Evolutionary conservation across 2,329 filamentous ascomycete species (phyloP).

Genomic region (Nothopassalora personata): DNA sequence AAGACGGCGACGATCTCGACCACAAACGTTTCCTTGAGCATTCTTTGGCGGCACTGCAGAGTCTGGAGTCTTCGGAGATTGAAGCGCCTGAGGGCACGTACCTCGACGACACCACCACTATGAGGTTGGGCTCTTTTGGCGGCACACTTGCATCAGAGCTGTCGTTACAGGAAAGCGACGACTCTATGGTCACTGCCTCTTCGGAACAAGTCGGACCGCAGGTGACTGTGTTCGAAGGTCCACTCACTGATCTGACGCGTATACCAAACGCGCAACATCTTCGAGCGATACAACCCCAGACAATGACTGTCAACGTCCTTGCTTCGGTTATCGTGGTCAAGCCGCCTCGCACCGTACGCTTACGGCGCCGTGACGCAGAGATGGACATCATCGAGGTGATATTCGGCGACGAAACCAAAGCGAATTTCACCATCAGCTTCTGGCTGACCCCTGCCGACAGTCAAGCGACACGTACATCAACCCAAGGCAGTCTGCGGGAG

Average conservation of each 20-base stretch:
- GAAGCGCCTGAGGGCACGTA: slow-evolving; percentile 21
- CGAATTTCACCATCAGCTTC: slow-evolving; percentile 76
- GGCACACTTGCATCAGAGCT: slow-evolving; percentile 19
- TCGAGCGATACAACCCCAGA: slow-evolving; percentile 65
- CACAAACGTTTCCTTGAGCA: slow-evolving; percentile 68
- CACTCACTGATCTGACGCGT: slow-evolving; percentile 60
- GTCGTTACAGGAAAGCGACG: slow-evolving; percentile 23
- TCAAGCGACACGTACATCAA: slow-evolving; percentile 16
- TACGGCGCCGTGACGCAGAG: slow-evolving; percentile 44
- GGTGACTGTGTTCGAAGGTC: slow-evolving; percentile 37
- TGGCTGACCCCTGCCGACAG: slow-evolving; percentile 58
- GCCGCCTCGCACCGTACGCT: slow-evolving; percentile 61
- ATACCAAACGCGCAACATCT: slow-evolving; percentile 66
- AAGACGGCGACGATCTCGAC: slow-evolving; percentile 17
- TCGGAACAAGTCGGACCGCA: slow-evolving; percentile 9
- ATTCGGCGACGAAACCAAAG: slow-evolving; percentile 77
- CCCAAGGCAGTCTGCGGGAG: slow-evolving; percentile 34
- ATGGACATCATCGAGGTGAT: slow-evolving; percentile 69
- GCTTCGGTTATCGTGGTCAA: slow-evolving; percentile 70
- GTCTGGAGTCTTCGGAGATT: slow-evolving; percentile 59
- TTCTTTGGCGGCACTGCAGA: slow-evolving; percentile 66
- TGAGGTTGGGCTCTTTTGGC: slow-evolving; percentile 36
- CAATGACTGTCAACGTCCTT: slow-evolving; percentile 76
- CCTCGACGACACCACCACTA: slow-evolving; percentile 32
- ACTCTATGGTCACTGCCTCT: slow-evolving; percentile 8